Conservation (phyloP, 1,139 yeast species). For the Eremothecium sinecaudum region DNA sequence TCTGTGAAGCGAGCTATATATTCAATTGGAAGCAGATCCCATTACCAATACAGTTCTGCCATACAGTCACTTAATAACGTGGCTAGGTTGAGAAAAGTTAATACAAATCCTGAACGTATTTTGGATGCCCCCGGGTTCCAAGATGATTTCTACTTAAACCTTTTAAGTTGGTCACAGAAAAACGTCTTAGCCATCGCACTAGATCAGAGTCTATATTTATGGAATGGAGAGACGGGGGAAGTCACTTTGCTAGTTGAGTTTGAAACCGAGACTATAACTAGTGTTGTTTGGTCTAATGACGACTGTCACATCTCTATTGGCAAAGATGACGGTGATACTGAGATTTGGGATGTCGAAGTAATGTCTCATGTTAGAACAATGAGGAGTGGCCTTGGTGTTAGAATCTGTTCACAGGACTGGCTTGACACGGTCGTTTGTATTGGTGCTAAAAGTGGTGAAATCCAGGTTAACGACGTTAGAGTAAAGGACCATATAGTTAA, state of each 20-base stretch:
- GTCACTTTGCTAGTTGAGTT: constrained; percentile 58
- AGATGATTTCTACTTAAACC: constrained; percentile 85
- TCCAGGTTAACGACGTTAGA: constrained; percentile 90
- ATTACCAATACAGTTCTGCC: constrained; percentile 21
- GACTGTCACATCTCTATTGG: constrained; percentile 84
- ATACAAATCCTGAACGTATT: constrained; percentile 86
- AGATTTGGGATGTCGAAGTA: constrained; percentile 90
- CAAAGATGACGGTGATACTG: constrained; percentile 71
- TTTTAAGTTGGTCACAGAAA: constrained; percentile 79
- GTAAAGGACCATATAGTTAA: constrained; percentile 64
- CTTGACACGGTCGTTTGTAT: constrained; percentile 67
- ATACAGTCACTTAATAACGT: constrained; percentile 16
- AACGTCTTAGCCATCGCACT: constrained; percentile 85
- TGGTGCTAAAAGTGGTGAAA: constrained; percentile 76
- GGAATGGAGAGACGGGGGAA: constrained; percentile 84
- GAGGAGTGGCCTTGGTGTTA: constrained; percentile 55
- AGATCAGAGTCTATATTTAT: constrained; percentile 73
- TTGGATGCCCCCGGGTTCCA: constrained; percentile 93
- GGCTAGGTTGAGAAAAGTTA: constrained; percentile 52
- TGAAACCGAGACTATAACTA: constrained; percentile 42
- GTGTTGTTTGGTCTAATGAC: constrained; percentile 87
- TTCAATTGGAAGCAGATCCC: constrained; percentile 25
- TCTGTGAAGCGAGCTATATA: constrained; percentile 25
- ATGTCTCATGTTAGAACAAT: constrained; percentile 68
- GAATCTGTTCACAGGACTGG: constrained; percentile 87